These are phyloP conservation scores for Leccinum sublutescens DNA, from an alignment of 768 basidiomycete genomes.

Conservation along the genomic window DNA sequence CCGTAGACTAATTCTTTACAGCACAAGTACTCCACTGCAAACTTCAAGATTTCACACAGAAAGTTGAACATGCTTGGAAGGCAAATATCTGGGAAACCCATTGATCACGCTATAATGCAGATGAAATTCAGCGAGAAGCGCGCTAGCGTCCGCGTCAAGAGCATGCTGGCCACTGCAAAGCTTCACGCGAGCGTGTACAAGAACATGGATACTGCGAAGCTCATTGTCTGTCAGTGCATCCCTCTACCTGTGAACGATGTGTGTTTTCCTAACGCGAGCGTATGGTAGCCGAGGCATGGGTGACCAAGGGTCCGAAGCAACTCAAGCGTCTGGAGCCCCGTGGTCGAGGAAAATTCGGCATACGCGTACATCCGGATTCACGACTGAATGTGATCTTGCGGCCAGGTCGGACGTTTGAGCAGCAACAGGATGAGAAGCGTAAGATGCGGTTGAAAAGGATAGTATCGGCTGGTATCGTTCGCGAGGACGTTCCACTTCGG, in stretches of 20 bases:
- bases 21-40: constrained; percentile 92
- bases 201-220: constrained; percentile 62
- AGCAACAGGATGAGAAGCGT: constrained; percentile 61
- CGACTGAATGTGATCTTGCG: constrained; percentile 73
- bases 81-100: constrained; percentile 87
- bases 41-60: constrained; percentile 91
- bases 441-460: constrained; percentile 70
- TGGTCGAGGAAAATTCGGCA: constrained; percentile 79
- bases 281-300: constrained; percentile 85
- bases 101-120: constrained; percentile 94
- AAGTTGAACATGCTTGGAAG: constrained; percentile 88
- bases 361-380: constrained; percentile 73
- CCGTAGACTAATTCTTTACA: constrained; percentile 32
- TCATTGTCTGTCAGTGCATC: constrained; percentile 73
- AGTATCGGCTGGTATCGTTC: constrained; percentile 72
- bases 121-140: constrained; percentile 97
- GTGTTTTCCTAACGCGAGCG: constrained; percentile 2
- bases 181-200: constrained; percentile 82
- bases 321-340: constrained; percentile 73
- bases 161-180: constrained; percentile 83
- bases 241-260: background rate
- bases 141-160: constrained; percentile 80
- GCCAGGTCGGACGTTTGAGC: constrained; percentile 76
- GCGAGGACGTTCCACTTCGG: constrained; percentile 78
- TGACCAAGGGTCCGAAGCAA: constrained; percentile 72